These are phyloP conservation scores for Calonectria pauciramosa DNA, from an alignment of 2,329 filamentous ascomycete species.

Conservation along the genomic window DNA sequence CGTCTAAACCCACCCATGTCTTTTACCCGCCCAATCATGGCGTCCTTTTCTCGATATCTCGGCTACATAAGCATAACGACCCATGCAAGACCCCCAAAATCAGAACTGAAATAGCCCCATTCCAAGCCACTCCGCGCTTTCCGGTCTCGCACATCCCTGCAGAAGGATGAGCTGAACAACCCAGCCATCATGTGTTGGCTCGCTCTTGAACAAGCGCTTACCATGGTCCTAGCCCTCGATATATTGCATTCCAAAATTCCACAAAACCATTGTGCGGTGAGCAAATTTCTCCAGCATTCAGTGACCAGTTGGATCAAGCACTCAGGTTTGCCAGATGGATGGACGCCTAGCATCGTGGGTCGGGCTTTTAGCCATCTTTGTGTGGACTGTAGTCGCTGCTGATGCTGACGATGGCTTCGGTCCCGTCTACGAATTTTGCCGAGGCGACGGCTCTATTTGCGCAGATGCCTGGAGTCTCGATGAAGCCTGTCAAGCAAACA, in stretches of 20 bases:
- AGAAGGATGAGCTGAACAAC: background rate
- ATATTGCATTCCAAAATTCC: background rate
- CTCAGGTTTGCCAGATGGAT: too few relatives aligned
- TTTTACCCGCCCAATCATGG: background rate
- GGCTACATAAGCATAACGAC: background rate
- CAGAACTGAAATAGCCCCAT: background rate
- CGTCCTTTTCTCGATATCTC: background rate
- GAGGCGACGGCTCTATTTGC: slow-evolving; percentile 33
- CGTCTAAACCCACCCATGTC: background rate
- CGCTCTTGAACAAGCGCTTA: background rate
- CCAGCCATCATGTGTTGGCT: background rate
- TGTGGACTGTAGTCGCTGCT: background rate
- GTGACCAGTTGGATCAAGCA: too few relatives aligned
- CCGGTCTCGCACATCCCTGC: background rate
- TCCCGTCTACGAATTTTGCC: slow-evolving; percentile 23
- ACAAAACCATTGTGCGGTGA: background rate
- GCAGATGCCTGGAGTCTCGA: slow-evolving; percentile 26
- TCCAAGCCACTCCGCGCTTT: background rate
- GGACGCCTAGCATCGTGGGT: background rate
- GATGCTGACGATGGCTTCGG: slow-evolving; percentile 8
- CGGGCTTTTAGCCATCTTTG: background rate
- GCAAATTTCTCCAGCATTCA: background rate
- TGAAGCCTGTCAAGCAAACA: slow-evolving; percentile 25
- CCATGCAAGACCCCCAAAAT: background rate
- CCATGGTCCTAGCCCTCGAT: background rate